Evolutionary conservation across 2,329 filamentous ascomycete genomes (phyloP).

Genomic region (Epichloe amarillans): DNA sequence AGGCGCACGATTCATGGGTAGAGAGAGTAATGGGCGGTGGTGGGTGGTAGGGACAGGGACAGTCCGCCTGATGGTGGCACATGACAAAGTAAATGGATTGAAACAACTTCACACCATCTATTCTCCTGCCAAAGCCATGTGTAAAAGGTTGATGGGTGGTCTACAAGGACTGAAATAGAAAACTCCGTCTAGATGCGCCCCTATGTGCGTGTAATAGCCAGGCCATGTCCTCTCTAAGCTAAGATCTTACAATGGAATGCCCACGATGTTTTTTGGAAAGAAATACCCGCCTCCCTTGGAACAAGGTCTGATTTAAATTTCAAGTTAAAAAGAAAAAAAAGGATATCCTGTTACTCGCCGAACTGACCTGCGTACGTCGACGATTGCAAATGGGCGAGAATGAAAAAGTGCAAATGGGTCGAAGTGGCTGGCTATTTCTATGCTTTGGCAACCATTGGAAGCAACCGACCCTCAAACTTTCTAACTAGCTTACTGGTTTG

Average conservation of each 20-base stretch:
- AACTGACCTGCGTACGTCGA: not conserved
- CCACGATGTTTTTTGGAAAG: conserved; percentile 5
- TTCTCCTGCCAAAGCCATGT: not conserved
- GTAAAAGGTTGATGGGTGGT: not conserved
- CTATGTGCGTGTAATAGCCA: not conserved
- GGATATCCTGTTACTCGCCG: not conserved
- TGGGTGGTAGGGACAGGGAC: not conserved
- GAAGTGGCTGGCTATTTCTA: not conserved
- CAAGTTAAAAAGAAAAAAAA: not conserved
- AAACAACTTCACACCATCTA: not conserved
- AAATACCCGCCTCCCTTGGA: not conserved
- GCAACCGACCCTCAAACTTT: conserved; percentile 52
- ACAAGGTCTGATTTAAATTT: not conserved
- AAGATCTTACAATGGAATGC: conserved; percentile 3
- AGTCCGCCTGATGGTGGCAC: not conserved
- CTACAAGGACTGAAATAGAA: conserved; percentile 2
- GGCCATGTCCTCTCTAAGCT: not conserved
- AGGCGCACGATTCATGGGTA: conserved; percentile 48
- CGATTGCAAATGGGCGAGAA: too few species aligned
- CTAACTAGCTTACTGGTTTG: conserved; percentile 92
- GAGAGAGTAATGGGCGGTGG: not conserved
- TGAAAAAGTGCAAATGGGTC: not conserved
- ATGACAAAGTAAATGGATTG: not conserved
- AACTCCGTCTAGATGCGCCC: conserved; percentile 8
- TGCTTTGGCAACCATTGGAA: conserved; percentile 27